Evolutionary conservation across 1,139 yeast species (phyloP), one percentile per base, ranked within the genome.

Genomic region (Ogataea hybrid): DNA sequence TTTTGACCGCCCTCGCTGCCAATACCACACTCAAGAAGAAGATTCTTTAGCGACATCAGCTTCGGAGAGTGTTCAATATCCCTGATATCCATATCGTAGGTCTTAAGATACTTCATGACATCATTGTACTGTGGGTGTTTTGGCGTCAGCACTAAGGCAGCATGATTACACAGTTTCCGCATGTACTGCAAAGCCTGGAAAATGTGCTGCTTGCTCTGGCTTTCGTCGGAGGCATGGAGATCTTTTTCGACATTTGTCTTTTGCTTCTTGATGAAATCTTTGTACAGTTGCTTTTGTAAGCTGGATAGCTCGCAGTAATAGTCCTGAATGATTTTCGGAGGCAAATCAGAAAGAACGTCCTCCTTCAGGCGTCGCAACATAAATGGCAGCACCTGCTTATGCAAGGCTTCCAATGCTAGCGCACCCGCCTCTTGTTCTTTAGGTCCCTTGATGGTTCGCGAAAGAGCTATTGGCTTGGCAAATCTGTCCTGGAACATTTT

Each of bases 401-500:
- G 99, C 47, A 94, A 71, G 0, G 97, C 94, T 58, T 94, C 98
- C 51, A 94, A 69, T 0, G 98, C 98, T 53, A 94, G 70, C 0
- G 97, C 96, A 35, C 98, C 98, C 1, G 92, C 90, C 61, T 94
- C 99, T 63, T 92, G 97, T 56, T 94, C 98, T 56, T 83, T 90
- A 0, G 95, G 84, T 2, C 96, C 86, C 59, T 92, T 92, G 52
- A 92, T 84, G 53, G 87, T 88, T 59, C 97, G 74, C 41, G 96
- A 85, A 2, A 95, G 94, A 2, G 97, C 94, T 62, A 94, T 94
- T 4, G 99, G 99, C 58, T 89, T 90, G 16, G 97, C 95, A 71
- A 90, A 94, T 52, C 92, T 82, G 50, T 90, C 97, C 56, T 90
- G 95, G 69, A 94, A 94, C 34, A 84, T 77, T 64, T 89, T 92